These are phyloP conservation scores for Xylaria sp. DNA, from an alignment of 2,329 filamentous ascomycete genomes.

Conservation along the genomic window DNA sequence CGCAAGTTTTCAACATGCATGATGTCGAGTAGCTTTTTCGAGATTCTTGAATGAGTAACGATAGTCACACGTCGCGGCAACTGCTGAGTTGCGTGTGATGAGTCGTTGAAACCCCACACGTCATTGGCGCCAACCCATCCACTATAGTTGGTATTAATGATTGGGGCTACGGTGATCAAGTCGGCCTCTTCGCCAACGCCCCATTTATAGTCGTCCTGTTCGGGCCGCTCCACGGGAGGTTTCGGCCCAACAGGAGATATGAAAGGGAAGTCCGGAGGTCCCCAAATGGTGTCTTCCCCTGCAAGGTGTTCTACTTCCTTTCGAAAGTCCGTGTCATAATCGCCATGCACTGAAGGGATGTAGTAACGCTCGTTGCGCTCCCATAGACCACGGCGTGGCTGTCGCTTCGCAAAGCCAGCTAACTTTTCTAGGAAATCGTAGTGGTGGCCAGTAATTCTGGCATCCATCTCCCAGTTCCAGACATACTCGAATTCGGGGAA, in stretches of 20 bases:
- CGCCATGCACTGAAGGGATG: constrained; percentile 74
- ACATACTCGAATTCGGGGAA: constrained; percentile 83
- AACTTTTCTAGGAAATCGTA: constrained; percentile 81
- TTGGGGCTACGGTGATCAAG: constrained; percentile 79
- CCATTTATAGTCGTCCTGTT: constrained; percentile 77
- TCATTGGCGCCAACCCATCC: constrained; percentile 78
- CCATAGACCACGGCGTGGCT: constrained; percentile 79
- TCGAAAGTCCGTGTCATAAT: constrained; percentile 75
- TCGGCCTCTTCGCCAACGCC: constrained; percentile 81
- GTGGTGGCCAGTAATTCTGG: constrained; percentile 81
- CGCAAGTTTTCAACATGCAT: constrained; percentile 82
- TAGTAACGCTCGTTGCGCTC: constrained; percentile 79
- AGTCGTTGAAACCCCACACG: constrained; percentile 72
- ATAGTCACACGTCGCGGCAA: constrained; percentile 81
- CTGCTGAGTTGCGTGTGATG: constrained; percentile 60
- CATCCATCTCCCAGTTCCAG: constrained; percentile 91
- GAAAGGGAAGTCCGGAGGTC: constrained; percentile 68
- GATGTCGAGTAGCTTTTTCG: constrained; percentile 75
- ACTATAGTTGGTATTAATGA: constrained; percentile 78
- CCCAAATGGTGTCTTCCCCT: constrained; percentile 73
- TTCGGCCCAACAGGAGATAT: constrained; percentile 71
- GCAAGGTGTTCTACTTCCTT: constrained; percentile 67
- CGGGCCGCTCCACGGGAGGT: constrained; percentile 68
- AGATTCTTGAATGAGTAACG: constrained; percentile 79
- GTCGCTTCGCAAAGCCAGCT: constrained; percentile 69